Base-by-base conservation (phyloP, 371 early-diverging fungal species). In the Mucor plumbeus region DNA sequence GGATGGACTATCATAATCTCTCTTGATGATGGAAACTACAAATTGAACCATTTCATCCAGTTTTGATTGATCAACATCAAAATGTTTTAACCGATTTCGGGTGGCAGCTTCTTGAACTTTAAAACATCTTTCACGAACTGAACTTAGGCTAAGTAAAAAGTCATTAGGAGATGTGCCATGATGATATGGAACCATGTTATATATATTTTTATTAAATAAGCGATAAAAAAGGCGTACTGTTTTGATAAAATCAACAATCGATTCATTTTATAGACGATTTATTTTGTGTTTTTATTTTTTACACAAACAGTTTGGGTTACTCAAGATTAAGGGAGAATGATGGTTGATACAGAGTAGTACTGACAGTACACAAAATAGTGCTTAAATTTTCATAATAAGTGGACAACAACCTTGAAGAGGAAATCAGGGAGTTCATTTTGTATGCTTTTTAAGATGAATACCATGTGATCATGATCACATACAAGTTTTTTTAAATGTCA, bases 51-150 rank as follows among this genome's bases (percentile, higher is more conserved):
- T 92, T 7, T 82, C 79, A 33, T 82, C 77, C 17, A 97, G 74
- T 67, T 89, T 90, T 39, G 69, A 56, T 59, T 81, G 77, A 72
- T 93, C 86, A 15, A 96, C 71, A 34, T 85, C 86, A 82, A 96
- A 95, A 76, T 94, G 89, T 58, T 85, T 73, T 57, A 90, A 82
- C 39, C 78, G 71, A 47, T 84, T 80, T 1, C 68, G 68, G 36
- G 79, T 74, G 0, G 91, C 92, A 62, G 83, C 78, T 65, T 84
- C 81, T 64, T 92, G 92, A 21, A 95, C 90, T 48, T 73, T 75
- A 26, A 83, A 75, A 43, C 92, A 84, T 55, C 94, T 85, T 65
- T 91, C 90, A 54, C 97, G 92, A 15, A 96, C 90, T 14, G 95
- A 87, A 14, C 76, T 78, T 57, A 97, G 85, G 26, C 94, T 89